A percentile compares a stretch with the other conserved stretches of the same genome.
Conservation (phyloP, 345 rosid genomes). For the Firmiana major region DNA sequence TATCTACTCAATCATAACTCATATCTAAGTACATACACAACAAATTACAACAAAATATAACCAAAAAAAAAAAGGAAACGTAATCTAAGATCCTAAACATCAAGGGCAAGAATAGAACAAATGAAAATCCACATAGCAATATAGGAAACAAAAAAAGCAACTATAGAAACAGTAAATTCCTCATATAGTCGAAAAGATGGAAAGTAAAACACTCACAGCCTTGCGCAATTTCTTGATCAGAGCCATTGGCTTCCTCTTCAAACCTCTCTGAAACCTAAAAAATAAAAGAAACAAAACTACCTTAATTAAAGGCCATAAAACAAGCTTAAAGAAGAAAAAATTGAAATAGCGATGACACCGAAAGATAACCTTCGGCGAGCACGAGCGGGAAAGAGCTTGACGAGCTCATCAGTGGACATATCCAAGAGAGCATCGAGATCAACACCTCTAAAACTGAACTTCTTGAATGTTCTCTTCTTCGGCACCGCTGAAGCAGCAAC, state of each 20-base stretch:
- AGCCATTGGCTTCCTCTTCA: conserved; percentile 68
- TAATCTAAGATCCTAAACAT: background rate
- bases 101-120: background rate
- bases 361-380: conserved; percentile 57
- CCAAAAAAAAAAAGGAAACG: too few species aligned
- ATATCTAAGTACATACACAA: background rate
- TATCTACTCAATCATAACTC: background rate
- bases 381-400: conserved; percentile 54
- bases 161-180: background rate
- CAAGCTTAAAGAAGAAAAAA: too few species aligned
- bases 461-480: conserved; percentile 79
- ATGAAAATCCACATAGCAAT: too few species aligned
- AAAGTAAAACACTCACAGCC: conserved; percentile 30
- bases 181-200: background rate
- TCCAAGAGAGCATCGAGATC: conserved; percentile 70
- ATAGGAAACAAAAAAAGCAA: too few species aligned
- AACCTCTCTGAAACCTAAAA: conserved; percentile 62
- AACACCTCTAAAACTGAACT: conserved; percentile 69
- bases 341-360: background rate
- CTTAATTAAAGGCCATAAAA: background rate
- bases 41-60: background rate
- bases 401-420: conserved; percentile 70
- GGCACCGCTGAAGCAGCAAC: conserved; percentile 42
- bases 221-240: conserved; percentile 60
- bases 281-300: background rate